A percentile compares a stretch with the other conserved stretches of the same genome.
phyloP scores from a whole-genome alignment of 176 grass and related monocot genomes.

The Cymbopogon citratus region DNA sequence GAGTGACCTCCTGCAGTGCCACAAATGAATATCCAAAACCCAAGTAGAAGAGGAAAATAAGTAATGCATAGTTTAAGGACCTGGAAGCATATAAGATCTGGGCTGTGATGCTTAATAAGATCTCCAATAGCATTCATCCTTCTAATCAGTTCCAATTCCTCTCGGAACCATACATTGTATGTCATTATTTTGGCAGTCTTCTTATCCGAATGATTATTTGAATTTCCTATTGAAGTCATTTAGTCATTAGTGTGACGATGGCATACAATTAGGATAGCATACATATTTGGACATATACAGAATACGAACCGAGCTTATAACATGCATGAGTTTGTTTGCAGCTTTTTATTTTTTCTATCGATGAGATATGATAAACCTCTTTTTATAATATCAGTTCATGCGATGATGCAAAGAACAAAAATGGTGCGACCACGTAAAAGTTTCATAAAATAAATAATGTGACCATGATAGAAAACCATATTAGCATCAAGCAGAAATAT shows the following conservation, averaged over 20 bases:
- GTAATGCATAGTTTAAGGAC: conserved; percentile 25
- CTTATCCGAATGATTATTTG: conserved; percentile 21
- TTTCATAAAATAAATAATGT: not conserved
- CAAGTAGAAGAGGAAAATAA: conserved; percentile 2
- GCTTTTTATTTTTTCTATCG: not conserved
- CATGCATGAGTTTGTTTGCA: not conserved
- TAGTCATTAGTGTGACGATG: not conserved
- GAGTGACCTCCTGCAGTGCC: conserved; percentile 69
- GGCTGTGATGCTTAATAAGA: conserved; percentile 60
- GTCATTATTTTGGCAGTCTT: conserved; percentile 70
- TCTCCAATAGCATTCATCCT: conserved; percentile 63
- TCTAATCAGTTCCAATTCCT: conserved; percentile 71
- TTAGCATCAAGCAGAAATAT: not conserved
- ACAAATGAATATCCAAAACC: conserved; percentile 11
- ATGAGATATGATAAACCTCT: not conserved
- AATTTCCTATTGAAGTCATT: conserved; percentile 29
- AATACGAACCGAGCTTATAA: not conserved
- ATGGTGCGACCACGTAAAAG: not conserved
- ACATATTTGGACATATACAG: not conserved
- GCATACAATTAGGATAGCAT: not conserved
- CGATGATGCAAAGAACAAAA: conserved; percentile 2
- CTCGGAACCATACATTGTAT: conserved; percentile 92
- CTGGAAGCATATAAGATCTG: conserved; percentile 80
- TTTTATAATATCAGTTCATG: not conserved
- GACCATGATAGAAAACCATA: not conserved